phyloP scores from a whole-genome alignment of 2,329 filamentous ascomycete genomes.

The Gaeumannomyces tritici region DNA sequence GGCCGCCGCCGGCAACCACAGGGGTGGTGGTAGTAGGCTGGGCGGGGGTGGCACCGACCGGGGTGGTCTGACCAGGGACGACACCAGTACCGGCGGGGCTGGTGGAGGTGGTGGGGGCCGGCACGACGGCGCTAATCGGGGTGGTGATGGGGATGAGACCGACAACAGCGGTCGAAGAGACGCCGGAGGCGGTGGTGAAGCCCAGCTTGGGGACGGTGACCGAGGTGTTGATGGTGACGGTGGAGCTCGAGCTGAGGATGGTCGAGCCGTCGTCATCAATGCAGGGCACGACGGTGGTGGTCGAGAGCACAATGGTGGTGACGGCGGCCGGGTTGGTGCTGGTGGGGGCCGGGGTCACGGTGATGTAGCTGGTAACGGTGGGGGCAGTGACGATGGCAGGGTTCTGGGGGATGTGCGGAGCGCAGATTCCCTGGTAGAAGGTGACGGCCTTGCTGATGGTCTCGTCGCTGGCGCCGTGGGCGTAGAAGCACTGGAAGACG shows the following conservation, averaged over 20 bases:
- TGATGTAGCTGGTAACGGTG: constrained; percentile 50
- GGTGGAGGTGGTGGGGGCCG: constrained; percentile 11
- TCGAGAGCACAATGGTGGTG: constrained; percentile 38
- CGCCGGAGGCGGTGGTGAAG: constrained; percentile 28
- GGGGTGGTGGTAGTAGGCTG: constrained; percentile 20
- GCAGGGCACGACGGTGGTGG: constrained; percentile 42
- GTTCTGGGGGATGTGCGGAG: constrained; percentile 62
- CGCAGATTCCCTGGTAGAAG: constrained; percentile 91
- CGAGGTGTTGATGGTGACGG: constrained; percentile 33
- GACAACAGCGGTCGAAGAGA: constrained; percentile 15
- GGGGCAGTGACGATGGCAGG: constrained; percentile 76
- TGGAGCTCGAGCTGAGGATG: constrained; percentile 41
- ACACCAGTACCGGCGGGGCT: constrained; percentile 21
- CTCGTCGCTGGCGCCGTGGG: constrained; percentile 58
- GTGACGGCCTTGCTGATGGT: constrained; percentile 62
- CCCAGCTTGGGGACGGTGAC: constrained; percentile 43
- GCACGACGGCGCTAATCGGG: constrained; percentile 15
- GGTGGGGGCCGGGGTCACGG: constrained; percentile 32
- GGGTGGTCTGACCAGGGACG: constrained; percentile 24
- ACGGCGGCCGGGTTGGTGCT: constrained; percentile 27
- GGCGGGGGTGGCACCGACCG: constrained; percentile 17
- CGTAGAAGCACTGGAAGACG: constrained; percentile 72
- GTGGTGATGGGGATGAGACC: constrained; percentile 30
- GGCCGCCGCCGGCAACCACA: constrained; percentile 21
- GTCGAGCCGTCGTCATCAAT: constrained; percentile 33